A percentile compares a stretch with the other conserved stretches of the same genome.
Evolutionary conservation across 805 yeast species (phyloP).

Genomic region (Myxozyma mucilagina): DNA sequence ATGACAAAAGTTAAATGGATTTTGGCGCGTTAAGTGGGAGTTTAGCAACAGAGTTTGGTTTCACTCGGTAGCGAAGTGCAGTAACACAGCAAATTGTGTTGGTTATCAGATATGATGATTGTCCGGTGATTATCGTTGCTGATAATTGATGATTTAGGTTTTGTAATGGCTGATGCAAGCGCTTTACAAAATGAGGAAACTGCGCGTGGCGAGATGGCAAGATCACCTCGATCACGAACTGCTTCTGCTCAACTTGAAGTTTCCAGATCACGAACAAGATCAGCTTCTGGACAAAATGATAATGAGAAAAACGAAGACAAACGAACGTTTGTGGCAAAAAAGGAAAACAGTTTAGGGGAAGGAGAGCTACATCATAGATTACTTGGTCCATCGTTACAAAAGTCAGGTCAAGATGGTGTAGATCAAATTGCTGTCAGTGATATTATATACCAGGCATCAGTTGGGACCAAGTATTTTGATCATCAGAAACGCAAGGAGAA

Average conservation of each 20-base stretch:
- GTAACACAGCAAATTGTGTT: too few species aligned
- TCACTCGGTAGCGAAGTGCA: too few species aligned
- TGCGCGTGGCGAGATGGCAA: not conserved
- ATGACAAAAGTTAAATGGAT: not conserved
- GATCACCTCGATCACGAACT: not conserved
- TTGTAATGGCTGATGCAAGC: too few species aligned
- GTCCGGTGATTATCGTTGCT: not conserved
- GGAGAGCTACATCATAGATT: conserved; percentile 30
- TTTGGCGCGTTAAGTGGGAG: not conserved
- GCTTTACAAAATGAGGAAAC: not conserved
- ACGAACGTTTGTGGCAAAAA: not conserved
- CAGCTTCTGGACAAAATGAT: not conserved
- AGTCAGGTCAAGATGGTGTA: conserved; percentile 34
- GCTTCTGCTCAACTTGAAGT: conserved; percentile 4
- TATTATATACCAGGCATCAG: conserved; percentile 33
- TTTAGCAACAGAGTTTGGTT: too few species aligned
- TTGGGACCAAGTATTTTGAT: conserved; percentile 34
- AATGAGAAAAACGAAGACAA: not conserved
- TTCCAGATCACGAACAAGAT: not conserved
- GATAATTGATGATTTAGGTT: too few species aligned
- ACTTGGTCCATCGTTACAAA: conserved; percentile 34
- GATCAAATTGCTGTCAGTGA: conserved; percentile 32
- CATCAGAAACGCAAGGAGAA: conserved; percentile 30
- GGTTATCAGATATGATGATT: not conserved
- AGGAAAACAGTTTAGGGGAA: not conserved